These are phyloP conservation scores for Gonapodya sp. DNA, from an alignment of 192 early-diverging fungal genomes.

Conservation along the genomic window DNA sequence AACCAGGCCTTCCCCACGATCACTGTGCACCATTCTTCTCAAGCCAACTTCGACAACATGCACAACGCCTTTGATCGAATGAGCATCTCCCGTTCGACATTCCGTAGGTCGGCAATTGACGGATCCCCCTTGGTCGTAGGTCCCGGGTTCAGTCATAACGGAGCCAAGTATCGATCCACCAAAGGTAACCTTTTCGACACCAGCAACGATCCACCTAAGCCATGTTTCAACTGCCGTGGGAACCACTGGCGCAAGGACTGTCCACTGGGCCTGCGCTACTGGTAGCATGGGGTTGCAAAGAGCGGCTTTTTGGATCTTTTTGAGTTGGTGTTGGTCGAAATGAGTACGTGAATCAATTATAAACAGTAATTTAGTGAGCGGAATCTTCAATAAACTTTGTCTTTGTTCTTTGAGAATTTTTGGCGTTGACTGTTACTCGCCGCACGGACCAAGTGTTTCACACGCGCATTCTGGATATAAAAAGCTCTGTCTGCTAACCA, in stretches of 20 bases:
- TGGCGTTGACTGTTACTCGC: not conserved
- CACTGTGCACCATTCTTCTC: not conserved
- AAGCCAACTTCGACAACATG: conserved; percentile 1
- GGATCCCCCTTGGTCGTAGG: not conserved
- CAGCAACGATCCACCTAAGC: not conserved
- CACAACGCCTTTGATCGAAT: not conserved
- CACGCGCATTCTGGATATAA: too few species aligned
- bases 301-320: not conserved
- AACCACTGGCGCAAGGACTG: not conserved
- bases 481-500: too few species aligned
- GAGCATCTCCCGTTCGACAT: not conserved
- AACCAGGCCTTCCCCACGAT: not conserved
- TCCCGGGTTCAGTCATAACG: not conserved
- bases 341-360: not conserved
- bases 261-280: not conserved
- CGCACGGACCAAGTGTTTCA: too few species aligned
- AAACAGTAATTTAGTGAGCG: not conserved
- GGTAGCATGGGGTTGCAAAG: not conserved
- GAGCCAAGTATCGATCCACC: not conserved
- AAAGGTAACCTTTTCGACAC: not conserved
- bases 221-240: not conserved
- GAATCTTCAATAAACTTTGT: conserved; percentile 2
- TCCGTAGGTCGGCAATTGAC: not conserved
- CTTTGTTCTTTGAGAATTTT: not conserved
- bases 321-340: not conserved